phyloP scores from a whole-genome alignment of 2,329 filamentous ascomycete species.

The Arthrobotrys megalospora region DNA sequence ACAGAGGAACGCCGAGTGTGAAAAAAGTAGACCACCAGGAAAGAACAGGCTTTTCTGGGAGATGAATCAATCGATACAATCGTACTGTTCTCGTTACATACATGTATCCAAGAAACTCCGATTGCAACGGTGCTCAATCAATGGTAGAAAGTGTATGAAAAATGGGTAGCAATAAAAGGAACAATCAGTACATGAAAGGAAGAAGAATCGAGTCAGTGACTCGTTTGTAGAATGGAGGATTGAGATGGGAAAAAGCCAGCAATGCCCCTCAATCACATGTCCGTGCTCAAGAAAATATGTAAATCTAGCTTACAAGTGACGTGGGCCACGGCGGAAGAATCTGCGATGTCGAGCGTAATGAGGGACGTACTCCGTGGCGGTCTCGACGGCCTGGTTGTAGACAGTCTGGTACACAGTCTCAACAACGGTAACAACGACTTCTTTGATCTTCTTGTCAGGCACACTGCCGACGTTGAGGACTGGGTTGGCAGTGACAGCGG shows the following conservation, averaged over 20 bases:
- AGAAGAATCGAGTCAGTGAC: constrained; percentile 20
- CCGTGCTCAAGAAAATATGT: constrained; percentile 11
- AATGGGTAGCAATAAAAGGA: constrained; percentile 27
- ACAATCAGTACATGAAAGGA: constrained; percentile 54
- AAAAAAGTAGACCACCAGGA: constrained; percentile 15
- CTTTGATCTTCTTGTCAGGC: constrained; percentile 53
- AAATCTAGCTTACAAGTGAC: constrained; percentile 29
- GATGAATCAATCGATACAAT: constrained; percentile 32
- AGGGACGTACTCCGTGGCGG: constrained; percentile 46
- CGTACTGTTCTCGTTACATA: constrained; percentile 37
- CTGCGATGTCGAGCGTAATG: constrained; percentile 42
- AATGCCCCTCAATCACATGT: constrained; percentile 38
- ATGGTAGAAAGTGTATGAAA: constrained; percentile 21
- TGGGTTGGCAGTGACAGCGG: constrained; percentile 32
- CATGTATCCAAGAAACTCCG: constrained; percentile 34
- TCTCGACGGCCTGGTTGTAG: constrained; percentile 45
- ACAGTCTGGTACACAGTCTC: constrained; percentile 49
- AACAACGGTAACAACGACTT: constrained; percentile 47
- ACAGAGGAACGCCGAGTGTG: constrained; percentile 26
- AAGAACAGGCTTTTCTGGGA: constrained; percentile 15
- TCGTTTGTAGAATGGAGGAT: constrained; percentile 5
- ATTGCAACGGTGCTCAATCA: constrained; percentile 14
- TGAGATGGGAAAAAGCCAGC: constrained; percentile 30
- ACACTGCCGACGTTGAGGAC: constrained; percentile 43
- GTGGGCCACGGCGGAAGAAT: constrained; percentile 40